phyloP scores from a whole-genome alignment of 768 basidiomycete genomes.

The Melanogaster broomeanus region DNA sequence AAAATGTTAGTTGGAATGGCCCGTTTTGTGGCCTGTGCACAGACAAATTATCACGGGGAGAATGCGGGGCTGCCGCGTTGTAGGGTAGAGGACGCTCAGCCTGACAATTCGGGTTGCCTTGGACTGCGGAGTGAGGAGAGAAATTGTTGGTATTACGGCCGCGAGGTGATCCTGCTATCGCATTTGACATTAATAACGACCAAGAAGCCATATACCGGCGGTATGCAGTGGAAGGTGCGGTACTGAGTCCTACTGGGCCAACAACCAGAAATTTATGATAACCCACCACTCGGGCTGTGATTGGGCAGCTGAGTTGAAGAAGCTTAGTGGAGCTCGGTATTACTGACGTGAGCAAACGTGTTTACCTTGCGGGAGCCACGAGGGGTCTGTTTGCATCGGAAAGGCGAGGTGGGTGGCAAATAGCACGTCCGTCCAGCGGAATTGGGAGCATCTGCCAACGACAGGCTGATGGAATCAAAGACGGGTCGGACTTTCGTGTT shows the following conservation, averaged over 20 bases:
- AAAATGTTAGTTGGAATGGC: slow-evolving; percentile 22
- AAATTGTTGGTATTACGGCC: slow-evolving; percentile 35
- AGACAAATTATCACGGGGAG: slow-evolving; percentile 26
- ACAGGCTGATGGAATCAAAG: slow-evolving; percentile 16
- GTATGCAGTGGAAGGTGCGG: slow-evolving; percentile 21
- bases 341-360: slow-evolving; percentile 35
- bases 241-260: slow-evolving; percentile 16
- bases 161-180: slow-evolving; percentile 28
- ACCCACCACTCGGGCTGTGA: slow-evolving; percentile 31
- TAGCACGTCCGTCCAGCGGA: slow-evolving; percentile 11
- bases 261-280: slow-evolving; percentile 16
- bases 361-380: slow-evolving; percentile 32
- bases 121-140: slow-evolving; percentile 31
- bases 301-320: slow-evolving; percentile 27
- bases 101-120: slow-evolving; percentile 17
- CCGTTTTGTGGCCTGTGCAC: slow-evolving; percentile 25
- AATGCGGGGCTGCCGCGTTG: slow-evolving; percentile 35
- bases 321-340: slow-evolving; percentile 31
- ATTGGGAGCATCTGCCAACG: slow-evolving; percentile 13
- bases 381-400: slow-evolving; percentile 25
- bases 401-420: slow-evolving; percentile 23
- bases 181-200: slow-evolving; percentile 13
- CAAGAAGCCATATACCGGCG: slow-evolving; percentile 18
- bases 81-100: slow-evolving; percentile 22
- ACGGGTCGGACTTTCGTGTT: slow-evolving; percentile 29